These are phyloP conservation scores for Aspergillus coremiiformis DNA, from an alignment of 495 filamentous ascomycete species.

Conservation along the genomic window DNA sequence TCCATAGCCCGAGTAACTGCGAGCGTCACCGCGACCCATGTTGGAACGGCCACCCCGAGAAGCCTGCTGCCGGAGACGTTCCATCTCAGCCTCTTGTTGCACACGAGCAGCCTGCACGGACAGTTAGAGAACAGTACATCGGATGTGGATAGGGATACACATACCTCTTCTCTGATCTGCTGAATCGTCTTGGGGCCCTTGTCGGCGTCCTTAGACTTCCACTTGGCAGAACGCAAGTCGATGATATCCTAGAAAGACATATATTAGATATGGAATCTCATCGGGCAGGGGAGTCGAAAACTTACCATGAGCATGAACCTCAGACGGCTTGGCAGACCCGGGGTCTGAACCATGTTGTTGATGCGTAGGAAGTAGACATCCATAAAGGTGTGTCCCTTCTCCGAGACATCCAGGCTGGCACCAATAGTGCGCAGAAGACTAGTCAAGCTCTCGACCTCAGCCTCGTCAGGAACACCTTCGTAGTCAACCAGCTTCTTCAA, in stretches of 20 bases:
- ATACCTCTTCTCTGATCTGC: slow-evolving; percentile 79
- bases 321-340: slow-evolving; percentile 75
- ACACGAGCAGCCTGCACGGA: slow-evolving; percentile 58
- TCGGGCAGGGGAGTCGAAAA: background rate
- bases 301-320: slow-evolving; percentile 87
- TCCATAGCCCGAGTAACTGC: slow-evolving; percentile 62
- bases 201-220: slow-evolving; percentile 73
- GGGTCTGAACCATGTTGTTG: slow-evolving; percentile 64
- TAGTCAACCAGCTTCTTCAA: slow-evolving; percentile 95
- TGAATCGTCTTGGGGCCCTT: slow-evolving; percentile 96
- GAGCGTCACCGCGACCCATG: slow-evolving; percentile 77
- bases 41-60: slow-evolving; percentile 53
- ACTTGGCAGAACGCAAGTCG: slow-evolving; percentile 67
- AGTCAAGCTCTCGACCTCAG: slow-evolving; percentile 88
- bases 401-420: slow-evolving; percentile 68
- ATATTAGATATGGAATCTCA: background rate
- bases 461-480: slow-evolving; percentile 86
- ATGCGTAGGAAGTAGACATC: slow-evolving; percentile 92
- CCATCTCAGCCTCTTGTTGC: slow-evolving; percentile 52
- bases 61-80: slow-evolving; percentile 40
- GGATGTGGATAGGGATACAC: slow-evolving; percentile 14
- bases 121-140: slow-evolving; percentile 12
- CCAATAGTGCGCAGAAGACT: slow-evolving; percentile 91
- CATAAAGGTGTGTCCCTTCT: slow-evolving; percentile 77
- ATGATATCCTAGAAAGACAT: slow-evolving; percentile 56